Base-by-base conservation (phyloP, 2,329 filamentous ascomycete genomes). In the Sporothrix protearum region DNA sequence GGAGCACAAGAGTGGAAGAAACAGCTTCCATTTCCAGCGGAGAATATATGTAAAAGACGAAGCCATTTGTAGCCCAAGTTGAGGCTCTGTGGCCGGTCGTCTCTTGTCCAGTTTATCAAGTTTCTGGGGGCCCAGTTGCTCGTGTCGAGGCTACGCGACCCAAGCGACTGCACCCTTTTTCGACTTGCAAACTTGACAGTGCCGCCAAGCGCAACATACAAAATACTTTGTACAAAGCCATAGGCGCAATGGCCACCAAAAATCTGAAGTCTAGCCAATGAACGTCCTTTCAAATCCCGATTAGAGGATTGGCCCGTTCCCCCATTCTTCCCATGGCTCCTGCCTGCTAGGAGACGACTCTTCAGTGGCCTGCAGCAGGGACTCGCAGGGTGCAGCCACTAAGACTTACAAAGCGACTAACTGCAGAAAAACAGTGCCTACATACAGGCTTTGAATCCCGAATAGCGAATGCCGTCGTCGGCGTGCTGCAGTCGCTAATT, bases 381-480 rank as follows among this genome's bases (percentile, higher is more conserved):
- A 14, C 10, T 25, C 8, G 30, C 53, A 61, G 55, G 33, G 55
- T 39, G 55, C 55, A 61, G 55, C 55, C 55, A 61, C 55, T n/a
- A n/a, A n/a, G n/a, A n/a, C n/a, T n/a, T n/a, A n/a, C n/a, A n/a
- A n/a, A n/a, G n/a, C n/a, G n/a, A n/a, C n/a, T 36, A 39, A 30
- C 25, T 33, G 14, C 59, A 30, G 42, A 49, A 28, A 7, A 16
- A 36, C 55, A 59, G 55, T 19, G 55, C 5, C 39, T 33, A 28
- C 9, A 6, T 25, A 22, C 63, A 67, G 30, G 28, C 42, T 22
- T 42, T 63, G 28, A 69, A 72, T 72, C 33, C 71, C 71, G 71
- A 72, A 69, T 49, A 55, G 67, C 71, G 71, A 72, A 72, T 47
- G 67, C 70, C 70, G 70, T 42, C 12, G 64, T 33, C 64, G 36